Conservation (phyloP, 2,329 filamentous ascomycete genomes). For the Alternaria sp. region DNA sequence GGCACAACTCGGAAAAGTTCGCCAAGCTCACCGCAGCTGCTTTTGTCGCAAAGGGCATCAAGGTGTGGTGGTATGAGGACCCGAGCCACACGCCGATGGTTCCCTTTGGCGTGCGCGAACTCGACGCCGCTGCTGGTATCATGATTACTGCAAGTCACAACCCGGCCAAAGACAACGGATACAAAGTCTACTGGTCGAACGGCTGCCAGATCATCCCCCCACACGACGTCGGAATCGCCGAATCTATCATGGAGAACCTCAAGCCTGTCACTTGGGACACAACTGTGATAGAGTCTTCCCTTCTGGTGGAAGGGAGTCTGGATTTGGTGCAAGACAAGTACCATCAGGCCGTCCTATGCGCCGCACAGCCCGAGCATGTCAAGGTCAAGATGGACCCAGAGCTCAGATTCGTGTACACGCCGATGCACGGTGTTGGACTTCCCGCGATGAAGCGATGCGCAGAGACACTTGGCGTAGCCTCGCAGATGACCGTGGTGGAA, state of each 20-base stretch:
- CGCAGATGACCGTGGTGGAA: conserved; percentile 56
- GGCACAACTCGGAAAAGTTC: conserved; percentile 67
- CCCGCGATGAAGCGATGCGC: conserved; percentile 54
- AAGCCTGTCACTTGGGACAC: conserved; percentile 58
- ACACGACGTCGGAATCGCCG: conserved; percentile 64
- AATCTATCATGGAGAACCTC: conserved; percentile 62
- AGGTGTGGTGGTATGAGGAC: conserved; percentile 65
- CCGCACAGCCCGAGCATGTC: conserved; percentile 40
- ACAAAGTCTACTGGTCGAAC: conserved; percentile 71
- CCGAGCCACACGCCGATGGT: conserved; percentile 67
- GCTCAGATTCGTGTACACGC: conserved; percentile 60
- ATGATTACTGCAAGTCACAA: conserved; percentile 74
- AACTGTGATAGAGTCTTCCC: conserved; percentile 49
- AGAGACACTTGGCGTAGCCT: conserved; percentile 47
- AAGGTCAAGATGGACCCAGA: conserved; percentile 28
- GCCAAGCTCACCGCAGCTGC: conserved; percentile 65
- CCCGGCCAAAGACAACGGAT: conserved; percentile 68
- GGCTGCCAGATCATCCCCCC: conserved; percentile 71
- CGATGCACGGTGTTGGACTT: conserved; percentile 64
- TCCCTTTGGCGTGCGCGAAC: conserved; percentile 63
- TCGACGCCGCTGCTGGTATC: conserved; percentile 63
- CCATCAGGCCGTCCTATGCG: conserved; percentile 51
- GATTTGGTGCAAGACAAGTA: conserved; percentile 53
- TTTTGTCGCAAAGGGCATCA: conserved; percentile 64
- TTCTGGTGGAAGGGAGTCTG: conserved; percentile 52